These are phyloP conservation scores for Panicum virgatum DNA, from an alignment of 202 grass and related monocot genomes.

Conservation along the genomic window DNA sequence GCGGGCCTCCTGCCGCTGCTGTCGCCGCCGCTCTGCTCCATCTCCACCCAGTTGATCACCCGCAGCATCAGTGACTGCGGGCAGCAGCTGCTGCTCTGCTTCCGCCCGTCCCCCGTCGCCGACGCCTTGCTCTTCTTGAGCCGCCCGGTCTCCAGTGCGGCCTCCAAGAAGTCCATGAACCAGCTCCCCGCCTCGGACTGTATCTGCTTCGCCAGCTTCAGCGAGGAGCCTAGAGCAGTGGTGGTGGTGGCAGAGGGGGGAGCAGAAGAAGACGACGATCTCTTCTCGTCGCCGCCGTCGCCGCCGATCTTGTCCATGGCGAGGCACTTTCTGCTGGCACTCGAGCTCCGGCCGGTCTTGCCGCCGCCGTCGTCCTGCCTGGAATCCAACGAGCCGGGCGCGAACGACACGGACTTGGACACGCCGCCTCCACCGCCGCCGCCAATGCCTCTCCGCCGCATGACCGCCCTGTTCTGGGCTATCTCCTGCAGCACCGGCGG, in stretches of 20 bases:
- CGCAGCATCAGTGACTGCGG: slow-evolving; percentile 75
- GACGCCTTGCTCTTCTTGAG: slow-evolving; percentile 58
- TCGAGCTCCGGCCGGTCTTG: slow-evolving; percentile 44
- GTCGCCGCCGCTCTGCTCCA: slow-evolving; percentile 73
- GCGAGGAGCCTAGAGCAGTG: slow-evolving; percentile 34
- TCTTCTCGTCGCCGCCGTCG: slow-evolving; percentile 34
- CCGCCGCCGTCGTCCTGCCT: slow-evolving; percentile 35
- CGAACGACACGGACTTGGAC: slow-evolving; percentile 66
- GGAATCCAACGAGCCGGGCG: slow-evolving; percentile 28
- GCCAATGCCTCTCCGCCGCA: not conserved
- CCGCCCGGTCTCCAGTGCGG: slow-evolving; percentile 65
- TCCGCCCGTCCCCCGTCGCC: slow-evolving; percentile 26
- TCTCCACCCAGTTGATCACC: slow-evolving; percentile 92
- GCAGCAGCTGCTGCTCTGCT: slow-evolving; percentile 47
- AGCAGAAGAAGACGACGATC: slow-evolving; percentile 6
- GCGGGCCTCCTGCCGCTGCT: slow-evolving; percentile 40
- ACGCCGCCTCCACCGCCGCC: not conserved
- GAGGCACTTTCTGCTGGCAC: slow-evolving; percentile 46
- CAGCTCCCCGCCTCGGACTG: slow-evolving; percentile 58
- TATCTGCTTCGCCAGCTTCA: slow-evolving; percentile 81
- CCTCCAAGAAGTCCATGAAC: slow-evolving; percentile 91
- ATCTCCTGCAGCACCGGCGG: slow-evolving; percentile 73
- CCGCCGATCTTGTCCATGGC: slow-evolving; percentile 35
- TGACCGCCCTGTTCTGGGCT: slow-evolving; percentile 50
- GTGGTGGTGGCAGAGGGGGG: too few species aligned